Percentiles rank a stretch among this genome's conserved stretches.
phyloP scores from a whole-genome alignment of 768 basidiomycete species.

The Strobilomyces dryophilus region DNA sequence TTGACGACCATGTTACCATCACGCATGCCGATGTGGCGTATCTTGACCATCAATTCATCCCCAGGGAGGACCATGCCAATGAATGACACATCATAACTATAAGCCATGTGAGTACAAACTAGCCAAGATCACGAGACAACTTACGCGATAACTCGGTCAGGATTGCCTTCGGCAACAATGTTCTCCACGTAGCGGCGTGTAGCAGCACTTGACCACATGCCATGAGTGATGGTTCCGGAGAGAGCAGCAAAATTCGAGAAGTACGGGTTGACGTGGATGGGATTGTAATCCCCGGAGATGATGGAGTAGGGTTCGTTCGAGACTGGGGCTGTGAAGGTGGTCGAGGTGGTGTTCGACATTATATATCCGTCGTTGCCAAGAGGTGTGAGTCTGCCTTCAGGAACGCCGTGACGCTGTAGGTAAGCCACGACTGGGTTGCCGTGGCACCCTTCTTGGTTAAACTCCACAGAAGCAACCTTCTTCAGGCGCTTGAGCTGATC shows the following conservation, averaged over 20 bases:
- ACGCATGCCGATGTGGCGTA: constrained; percentile 88
- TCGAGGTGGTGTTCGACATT: constrained; percentile 59
- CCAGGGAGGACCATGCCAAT: constrained; percentile 96
- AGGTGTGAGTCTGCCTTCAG: constrained; percentile 71
- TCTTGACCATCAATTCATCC: constrained; percentile 79
- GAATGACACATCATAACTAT: constrained; percentile 88
- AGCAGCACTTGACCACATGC: constrained; percentile 95
- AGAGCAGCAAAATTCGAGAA: constrained; percentile 92
- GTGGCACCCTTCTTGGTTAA: constrained; percentile 79
- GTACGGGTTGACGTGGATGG: constrained; percentile 98
- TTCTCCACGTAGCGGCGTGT: constrained; percentile 91
- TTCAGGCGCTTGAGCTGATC: constrained; percentile 85
- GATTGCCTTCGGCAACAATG: constrained; percentile 88
- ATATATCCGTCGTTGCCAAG: constrained; percentile 87
- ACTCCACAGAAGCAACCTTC: constrained; percentile 85
- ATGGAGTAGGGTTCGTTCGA: constrained; percentile 96
- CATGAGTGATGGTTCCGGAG: constrained; percentile 96
- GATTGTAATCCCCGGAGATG: constrained; percentile 97
- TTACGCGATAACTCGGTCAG: constrained; percentile 84
- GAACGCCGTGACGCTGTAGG: constrained; percentile 83
- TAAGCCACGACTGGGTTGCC: constrained; percentile 95
- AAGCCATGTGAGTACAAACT: constrained; percentile 4
- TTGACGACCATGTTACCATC: constrained; percentile 91
- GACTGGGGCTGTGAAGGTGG: constrained; percentile 75
- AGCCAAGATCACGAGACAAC: constrained; percentile 30